Base-by-base conservation (phyloP, 192 early-diverging fungal genomes). In the Dissophora ornata region DNA sequence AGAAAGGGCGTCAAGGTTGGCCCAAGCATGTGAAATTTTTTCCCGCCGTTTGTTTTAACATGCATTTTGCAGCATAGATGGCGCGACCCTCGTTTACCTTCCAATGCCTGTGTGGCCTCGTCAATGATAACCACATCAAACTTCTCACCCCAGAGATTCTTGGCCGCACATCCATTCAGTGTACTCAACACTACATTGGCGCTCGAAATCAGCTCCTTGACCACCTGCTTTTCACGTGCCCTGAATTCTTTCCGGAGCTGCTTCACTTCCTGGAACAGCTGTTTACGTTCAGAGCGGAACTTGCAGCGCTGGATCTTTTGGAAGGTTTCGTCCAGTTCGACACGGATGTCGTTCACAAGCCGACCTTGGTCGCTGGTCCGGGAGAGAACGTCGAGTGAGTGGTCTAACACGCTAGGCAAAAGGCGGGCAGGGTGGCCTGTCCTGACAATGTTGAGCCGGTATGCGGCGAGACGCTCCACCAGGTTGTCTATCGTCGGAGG, bases 101-200 rank as follows among this genome's bases (percentile, higher is more conserved):
- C 92, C 19, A 89, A 52, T 5, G 94, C 93, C 69, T 98, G 96
- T 4, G 91, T 90, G 0, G 92, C 93, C 73, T 98, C 96, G 59
- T 98, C 96, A 50, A 98, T 93, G 22, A 98, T 79, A 0, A 95
- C 90, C 0, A 90, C 87, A 69, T 96, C 95, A 77, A 95, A 98
- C 33, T 85, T 66, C 28, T 89, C 66, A 10, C 82, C 80, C 45
- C 79, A 57, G 22, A 94, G 68, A 16, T 61, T 84, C 18, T 81
- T 63, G 18, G 80, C 77, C 15, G 65, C 87, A 71, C 71, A 83
- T n/a, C 94, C 95, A 59, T 90, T 92, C 48, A 98, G 62, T 0
- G 96, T 98, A 12, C 88, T 69, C 45, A 96, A 68, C 18, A 96
- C 90, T 2, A 96, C 92, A 18, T 85, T 79, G 3, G 91, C 82